These are phyloP conservation scores for Lodderomyces jiufengensis DNA, from an alignment of 1,139 yeast genomes.

Conservation along the genomic window DNA sequence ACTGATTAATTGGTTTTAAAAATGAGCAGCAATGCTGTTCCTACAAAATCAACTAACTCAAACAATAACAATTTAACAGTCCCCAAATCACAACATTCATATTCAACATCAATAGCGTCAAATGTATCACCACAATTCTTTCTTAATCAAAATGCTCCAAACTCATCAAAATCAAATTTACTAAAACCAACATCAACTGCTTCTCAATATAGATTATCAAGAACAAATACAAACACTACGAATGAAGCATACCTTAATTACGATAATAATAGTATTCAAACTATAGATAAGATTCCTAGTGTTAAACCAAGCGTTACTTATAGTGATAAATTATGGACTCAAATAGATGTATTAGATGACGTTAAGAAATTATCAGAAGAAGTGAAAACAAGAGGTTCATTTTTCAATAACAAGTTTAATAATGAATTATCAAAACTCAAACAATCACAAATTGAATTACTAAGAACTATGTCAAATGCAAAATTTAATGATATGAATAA, in stretches of 20 bases:
- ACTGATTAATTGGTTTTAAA: too few relatives aligned
- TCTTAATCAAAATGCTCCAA: not conserved
- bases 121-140: conserved; percentile 5
- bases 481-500: conserved; percentile 22
- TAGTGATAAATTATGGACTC: conserved; percentile 83
- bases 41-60: conserved; percentile 5
- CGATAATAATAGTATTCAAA: conserved; percentile 30
- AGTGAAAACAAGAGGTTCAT: conserved; percentile 50
- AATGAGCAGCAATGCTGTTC: conserved; percentile 6
- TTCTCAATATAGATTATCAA: conserved; percentile 20
- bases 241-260: conserved; percentile 11
- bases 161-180: conserved; percentile 2
- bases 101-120: conserved; percentile 14
- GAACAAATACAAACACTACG: conserved; percentile 25
- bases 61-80: conserved; percentile 8
- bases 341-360: conserved; percentile 81
- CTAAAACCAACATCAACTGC: conserved; percentile 11
- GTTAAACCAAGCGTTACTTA: conserved; percentile 51
- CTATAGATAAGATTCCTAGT: conserved; percentile 45
- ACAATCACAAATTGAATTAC: conserved; percentile 55
- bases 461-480: conserved; percentile 48
- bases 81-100: conserved; percentile 12
- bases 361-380: conserved; percentile 64
- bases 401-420: conserved; percentile 61
- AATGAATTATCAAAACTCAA: conserved; percentile 55